Evolutionary conservation across 2,329 filamentous ascomycete species (phyloP).

Genomic region (Colletotrichum theobromicola): DNA sequence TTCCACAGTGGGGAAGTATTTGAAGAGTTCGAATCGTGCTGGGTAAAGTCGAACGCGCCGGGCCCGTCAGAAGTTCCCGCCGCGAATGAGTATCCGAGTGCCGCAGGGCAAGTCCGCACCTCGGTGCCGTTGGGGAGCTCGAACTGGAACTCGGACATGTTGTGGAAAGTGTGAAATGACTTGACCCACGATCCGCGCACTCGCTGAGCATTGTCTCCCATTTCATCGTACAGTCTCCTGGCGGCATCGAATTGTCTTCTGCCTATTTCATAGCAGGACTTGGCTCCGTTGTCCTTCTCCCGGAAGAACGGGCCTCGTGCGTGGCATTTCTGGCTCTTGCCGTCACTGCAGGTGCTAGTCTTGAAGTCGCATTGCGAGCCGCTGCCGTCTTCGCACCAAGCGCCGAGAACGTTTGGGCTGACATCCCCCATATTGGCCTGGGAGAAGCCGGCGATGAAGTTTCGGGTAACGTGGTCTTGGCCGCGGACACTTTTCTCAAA

Average conservation of each 20-base stretch:
- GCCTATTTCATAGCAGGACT: constrained; percentile 80
- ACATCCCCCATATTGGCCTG: constrained; percentile 92
- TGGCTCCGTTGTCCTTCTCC: constrained; percentile 70
- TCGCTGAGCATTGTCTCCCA: constrained; percentile 41
- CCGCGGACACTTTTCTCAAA: constrained; percentile 74
- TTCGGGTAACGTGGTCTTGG: constrained; percentile 58
- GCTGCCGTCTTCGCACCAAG: constrained; percentile 85
- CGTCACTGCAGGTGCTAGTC: constrained; percentile 79
- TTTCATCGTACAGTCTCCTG: constrained; percentile 42
- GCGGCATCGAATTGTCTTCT: constrained; percentile 69
- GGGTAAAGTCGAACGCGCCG: constrained; percentile 87
- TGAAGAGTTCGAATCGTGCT: constrained; percentile 75
- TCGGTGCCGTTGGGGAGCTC: constrained; percentile 72
- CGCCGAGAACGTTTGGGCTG: constrained; percentile 81
- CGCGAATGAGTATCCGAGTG: constrained; percentile 87
- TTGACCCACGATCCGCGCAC: constrained; percentile 71
- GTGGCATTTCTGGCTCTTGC: constrained; percentile 71
- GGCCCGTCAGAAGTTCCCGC: constrained; percentile 90
- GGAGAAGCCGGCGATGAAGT: constrained; percentile 88
- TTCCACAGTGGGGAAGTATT: constrained; percentile 79
- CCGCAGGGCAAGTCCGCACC: constrained; percentile 81
- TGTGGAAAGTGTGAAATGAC: constrained; percentile 80
- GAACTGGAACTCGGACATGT: constrained; percentile 79
- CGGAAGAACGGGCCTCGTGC: constrained; percentile 72
- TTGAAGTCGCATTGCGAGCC: constrained; percentile 72